A percentile compares a stretch with the other conserved stretches of the same genome.
phyloP scores from a whole-genome alignment of 2,329 filamentous ascomycete genomes.

The Botrytis deweyae region DNA sequence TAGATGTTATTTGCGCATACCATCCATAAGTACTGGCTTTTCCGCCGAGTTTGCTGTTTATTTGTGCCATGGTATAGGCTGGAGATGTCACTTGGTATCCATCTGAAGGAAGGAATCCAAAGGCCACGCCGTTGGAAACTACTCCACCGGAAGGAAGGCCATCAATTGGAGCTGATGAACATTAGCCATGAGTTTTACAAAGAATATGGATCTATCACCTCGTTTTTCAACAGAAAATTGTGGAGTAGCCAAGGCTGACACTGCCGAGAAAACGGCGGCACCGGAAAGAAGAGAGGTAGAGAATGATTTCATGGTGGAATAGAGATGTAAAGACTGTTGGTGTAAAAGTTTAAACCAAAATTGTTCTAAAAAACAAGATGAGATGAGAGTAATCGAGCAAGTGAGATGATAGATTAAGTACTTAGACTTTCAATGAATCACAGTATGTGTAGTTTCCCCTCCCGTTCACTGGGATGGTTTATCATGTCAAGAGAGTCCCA shows the following conservation, averaged over 20 bases:
- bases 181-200: neutral
- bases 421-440: no score
- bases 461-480: neutral
- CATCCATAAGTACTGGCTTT: constrained; percentile 22
- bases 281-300: constrained; percentile 7
- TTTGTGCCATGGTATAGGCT: constrained; percentile 20
- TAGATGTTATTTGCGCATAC: constrained; percentile 21
- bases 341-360: neutral
- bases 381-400: neutral
- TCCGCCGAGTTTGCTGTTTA: constrained; percentile 18
- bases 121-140: constrained; percentile 21
- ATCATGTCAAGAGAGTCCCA: neutral
- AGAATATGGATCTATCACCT: neutral
- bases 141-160: constrained; percentile 18
- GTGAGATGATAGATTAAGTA: neutral
- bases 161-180: neutral
- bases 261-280: neutral
- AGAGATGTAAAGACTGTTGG: neutral
- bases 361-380: neutral
- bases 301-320: constrained; percentile 13
- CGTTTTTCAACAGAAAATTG: neutral
- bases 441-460: neutral
- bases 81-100: constrained; percentile 16
- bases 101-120: constrained; percentile 24
- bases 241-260: constrained; percentile 1